Conservation (phyloP, 345 rosid genomes). For the Arabis hirsuta region DNA sequence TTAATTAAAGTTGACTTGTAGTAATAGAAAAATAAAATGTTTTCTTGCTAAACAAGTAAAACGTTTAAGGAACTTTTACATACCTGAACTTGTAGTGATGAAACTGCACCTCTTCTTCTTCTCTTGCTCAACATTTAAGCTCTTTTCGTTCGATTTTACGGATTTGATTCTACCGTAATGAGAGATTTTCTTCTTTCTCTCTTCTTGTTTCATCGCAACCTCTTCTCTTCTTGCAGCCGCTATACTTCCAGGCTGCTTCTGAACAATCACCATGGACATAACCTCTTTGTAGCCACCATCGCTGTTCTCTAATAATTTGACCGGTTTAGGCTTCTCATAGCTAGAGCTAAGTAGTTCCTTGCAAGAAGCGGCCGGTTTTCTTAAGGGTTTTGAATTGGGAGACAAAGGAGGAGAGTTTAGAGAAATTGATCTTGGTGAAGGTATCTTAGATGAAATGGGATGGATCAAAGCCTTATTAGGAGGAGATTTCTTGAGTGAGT, state of each 20-base stretch:
- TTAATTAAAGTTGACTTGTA: not conserved
- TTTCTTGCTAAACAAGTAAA: slow-evolving; percentile 40
- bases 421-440: slow-evolving; percentile 34
- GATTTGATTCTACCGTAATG: slow-evolving; percentile 76
- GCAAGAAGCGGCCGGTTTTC: slow-evolving; percentile 36
- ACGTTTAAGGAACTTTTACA: not conserved
- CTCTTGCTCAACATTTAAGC: slow-evolving; percentile 38
- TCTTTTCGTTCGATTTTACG: slow-evolving; percentile 40
- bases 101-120: slow-evolving; percentile 70
- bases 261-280: slow-evolving; percentile 34
- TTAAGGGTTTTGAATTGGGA: slow-evolving; percentile 53
- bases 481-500: slow-evolving; percentile 52
- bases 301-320: slow-evolving; percentile 34
- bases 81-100: slow-evolving; percentile 72
- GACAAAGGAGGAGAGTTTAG: slow-evolving; percentile 61
- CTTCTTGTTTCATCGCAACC: slow-evolving; percentile 64
- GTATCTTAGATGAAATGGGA: slow-evolving; percentile 30
- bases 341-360: too few species aligned
- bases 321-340: slow-evolving; percentile 42
- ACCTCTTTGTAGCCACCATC: slow-evolving; percentile 32
- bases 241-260: slow-evolving; percentile 65
- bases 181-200: slow-evolving; percentile 58
- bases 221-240: slow-evolving; percentile 77
- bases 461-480: slow-evolving; percentile 48
- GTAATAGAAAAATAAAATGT: not conserved